A percentile compares a stretch with the other conserved stretches of the same genome.
phyloP scores from a whole-genome alignment of 1,139 yeast species.

The Taphrina wiesneri region DNA sequence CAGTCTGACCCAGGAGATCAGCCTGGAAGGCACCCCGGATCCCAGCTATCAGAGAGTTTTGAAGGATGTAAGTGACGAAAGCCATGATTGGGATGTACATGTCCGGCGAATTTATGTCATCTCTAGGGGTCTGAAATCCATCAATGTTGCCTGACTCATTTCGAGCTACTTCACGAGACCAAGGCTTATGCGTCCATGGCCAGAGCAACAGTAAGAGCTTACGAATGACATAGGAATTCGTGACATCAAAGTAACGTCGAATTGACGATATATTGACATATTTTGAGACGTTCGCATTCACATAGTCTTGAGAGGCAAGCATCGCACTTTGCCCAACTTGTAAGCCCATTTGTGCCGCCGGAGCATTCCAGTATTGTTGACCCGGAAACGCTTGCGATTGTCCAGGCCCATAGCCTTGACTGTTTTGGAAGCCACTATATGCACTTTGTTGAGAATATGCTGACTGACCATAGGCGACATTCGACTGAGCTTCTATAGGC shows the following conservation, averaged over 20 bases:
- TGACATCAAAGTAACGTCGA: conserved; percentile 86
- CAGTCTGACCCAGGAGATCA: conserved; percentile 80
- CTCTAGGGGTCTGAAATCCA: conserved; percentile 68
- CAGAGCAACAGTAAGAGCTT: conserved; percentile 74
- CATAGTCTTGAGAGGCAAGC: conserved; percentile 65
- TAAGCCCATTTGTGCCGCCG: conserved; percentile 80
- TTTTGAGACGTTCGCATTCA: conserved; percentile 62
- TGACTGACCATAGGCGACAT: conserved; percentile 33
- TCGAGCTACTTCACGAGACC: conserved; percentile 50
- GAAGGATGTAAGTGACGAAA: conserved; percentile 77
- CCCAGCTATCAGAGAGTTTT: conserved; percentile 86
- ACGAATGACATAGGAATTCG: conserved; percentile 77
- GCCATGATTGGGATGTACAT: conserved; percentile 95
- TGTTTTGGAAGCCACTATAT: conserved; percentile 35
- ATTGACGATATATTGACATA: conserved; percentile 52
- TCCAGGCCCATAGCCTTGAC: background rate
- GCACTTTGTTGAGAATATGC: conserved; percentile 36
- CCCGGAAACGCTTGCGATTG: conserved; percentile 27
- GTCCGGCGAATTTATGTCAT: conserved; percentile 93
- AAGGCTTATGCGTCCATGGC: conserved; percentile 82
- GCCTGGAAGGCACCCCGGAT: conserved; percentile 90
- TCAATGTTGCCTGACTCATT: conserved; percentile 47
- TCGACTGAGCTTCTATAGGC: conserved; percentile 36
- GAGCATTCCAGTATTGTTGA: conserved; percentile 63
- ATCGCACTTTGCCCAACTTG: conserved; percentile 87